Evolutionary conservation across 257 asterid species (phyloP).

Genomic region (Capsicum baccatum): DNA sequence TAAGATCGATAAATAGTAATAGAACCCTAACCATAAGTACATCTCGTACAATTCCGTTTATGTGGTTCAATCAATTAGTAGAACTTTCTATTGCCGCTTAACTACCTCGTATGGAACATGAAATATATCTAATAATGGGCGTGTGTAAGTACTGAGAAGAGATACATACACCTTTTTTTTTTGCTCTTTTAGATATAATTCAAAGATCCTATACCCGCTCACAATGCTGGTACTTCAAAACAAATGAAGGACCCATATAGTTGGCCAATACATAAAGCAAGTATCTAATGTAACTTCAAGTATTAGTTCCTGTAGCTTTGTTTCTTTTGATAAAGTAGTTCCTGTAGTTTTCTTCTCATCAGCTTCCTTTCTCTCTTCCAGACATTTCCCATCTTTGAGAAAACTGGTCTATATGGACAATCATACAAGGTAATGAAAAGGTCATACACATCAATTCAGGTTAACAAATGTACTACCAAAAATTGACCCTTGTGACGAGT

Average conservation of each 20-base stretch:
- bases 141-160: neutral
- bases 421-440: constrained; percentile 14
- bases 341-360: neutral
- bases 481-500: constrained; percentile 65
- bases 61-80: neutral
- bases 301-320: neutral
- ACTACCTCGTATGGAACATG: neutral
- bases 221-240: neutral
- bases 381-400: constrained; percentile 2
- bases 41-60: neutral
- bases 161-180: constrained; percentile 14
- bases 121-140: neutral
- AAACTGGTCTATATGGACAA: constrained; percentile 19
- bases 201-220: neutral
- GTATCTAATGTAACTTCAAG: neutral
- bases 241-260: neutral
- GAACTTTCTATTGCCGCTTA: neutral
- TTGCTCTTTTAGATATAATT: neutral
- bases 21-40: neutral
- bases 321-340: neutral
- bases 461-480: constrained; percentile 55
- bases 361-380: constrained; percentile 2
- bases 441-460: constrained; percentile 8
- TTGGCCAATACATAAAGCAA: neutral
- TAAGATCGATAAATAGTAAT: neutral